phyloP scores from a whole-genome alignment of 139 green algal genomes.

The Gonium pectorale region DNA sequence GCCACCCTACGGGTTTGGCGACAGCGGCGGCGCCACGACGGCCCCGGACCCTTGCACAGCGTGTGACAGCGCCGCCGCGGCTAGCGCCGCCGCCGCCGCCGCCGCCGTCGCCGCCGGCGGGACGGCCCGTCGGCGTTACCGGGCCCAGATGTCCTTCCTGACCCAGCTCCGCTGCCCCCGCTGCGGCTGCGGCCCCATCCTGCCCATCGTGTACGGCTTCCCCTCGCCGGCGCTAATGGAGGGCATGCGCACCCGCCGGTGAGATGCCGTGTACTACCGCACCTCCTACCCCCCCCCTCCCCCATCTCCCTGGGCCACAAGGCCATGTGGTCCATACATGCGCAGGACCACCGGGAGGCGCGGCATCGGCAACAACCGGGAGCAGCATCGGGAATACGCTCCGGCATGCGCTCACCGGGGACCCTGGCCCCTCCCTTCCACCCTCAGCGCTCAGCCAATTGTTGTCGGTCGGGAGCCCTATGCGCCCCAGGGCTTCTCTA shows the following conservation, averaged over 20 bases:
- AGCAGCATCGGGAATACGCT: too few species aligned
- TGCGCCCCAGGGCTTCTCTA: too few species aligned
- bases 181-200: slow-evolving; percentile 45
- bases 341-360: neutral
- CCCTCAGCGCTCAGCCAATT: too few species aligned
- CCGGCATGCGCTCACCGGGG: too few species aligned
- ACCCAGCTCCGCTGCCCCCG: slow-evolving; percentile 46
- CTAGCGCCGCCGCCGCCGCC: neutral
- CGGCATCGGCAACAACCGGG: too few species aligned
- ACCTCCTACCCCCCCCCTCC: too few species aligned
- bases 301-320: too few species aligned
- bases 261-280: neutral
- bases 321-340: neutral
- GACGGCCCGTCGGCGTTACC: neutral
- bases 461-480: too few species aligned
- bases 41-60: too few species aligned
- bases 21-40: too few species aligned
- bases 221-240: slow-evolving; percentile 44
- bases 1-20: too few species aligned
- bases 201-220: slow-evolving; percentile 69
- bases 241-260: slow-evolving; percentile 32
- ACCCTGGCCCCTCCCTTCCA: too few species aligned
- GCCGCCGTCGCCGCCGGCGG: neutral
- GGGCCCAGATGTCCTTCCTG: slow-evolving; percentile 10
- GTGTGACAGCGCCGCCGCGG: neutral